These are phyloP conservation scores for Camellia sinensis DNA, from an alignment of 148 eudicot genomes.

Conservation along the genomic window DNA sequence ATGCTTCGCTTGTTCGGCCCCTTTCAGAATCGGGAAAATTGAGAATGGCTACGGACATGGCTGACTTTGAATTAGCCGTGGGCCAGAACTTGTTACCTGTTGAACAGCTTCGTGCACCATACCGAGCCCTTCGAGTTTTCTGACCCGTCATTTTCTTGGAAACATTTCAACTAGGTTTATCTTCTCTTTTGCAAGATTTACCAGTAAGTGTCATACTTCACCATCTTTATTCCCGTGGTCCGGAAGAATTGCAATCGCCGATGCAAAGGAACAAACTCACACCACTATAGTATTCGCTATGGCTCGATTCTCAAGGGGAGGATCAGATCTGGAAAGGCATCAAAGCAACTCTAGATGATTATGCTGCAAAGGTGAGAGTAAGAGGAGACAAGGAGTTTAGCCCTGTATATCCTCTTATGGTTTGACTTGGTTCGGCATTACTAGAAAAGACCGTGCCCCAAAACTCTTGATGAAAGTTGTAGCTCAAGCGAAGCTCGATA, in stretches of 20 bases:
- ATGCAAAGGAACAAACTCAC: conserved; percentile 86
- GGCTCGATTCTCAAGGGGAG: conserved; percentile 98
- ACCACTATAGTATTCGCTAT: conserved; percentile 75
- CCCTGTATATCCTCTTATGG: conserved; percentile 92
- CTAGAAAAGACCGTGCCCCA: conserved; percentile 32
- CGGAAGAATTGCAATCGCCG: conserved; percentile 88
- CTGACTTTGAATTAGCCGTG: conserved; percentile 82
- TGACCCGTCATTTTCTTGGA: conserved; percentile 88
- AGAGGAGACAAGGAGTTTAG: conserved; percentile 84
- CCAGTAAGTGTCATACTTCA: conserved; percentile 79
- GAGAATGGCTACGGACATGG: conserved; percentile 90
- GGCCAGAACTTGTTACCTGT: conserved; percentile 90
- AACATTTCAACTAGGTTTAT: conserved; percentile 69
- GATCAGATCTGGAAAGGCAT: conserved; percentile 96
- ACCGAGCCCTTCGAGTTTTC: conserved; percentile 93
- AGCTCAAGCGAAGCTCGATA: background rate
- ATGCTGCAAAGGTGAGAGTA: conserved; percentile 63
- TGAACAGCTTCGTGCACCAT: conserved; percentile 88
- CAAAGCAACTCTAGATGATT: conserved; percentile 89
- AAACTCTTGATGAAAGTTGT: conserved; percentile 17
- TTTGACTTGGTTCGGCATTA: conserved; percentile 66
- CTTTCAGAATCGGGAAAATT: conserved; percentile 90
- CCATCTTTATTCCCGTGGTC: conserved; percentile 86
- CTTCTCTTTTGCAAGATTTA: conserved; percentile 79
- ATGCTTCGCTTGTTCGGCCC: conserved; percentile 84